Evolutionary conservation across 768 basidiomycete genomes (phyloP).

Genomic region (Lyophyllum shimeji): DNA sequence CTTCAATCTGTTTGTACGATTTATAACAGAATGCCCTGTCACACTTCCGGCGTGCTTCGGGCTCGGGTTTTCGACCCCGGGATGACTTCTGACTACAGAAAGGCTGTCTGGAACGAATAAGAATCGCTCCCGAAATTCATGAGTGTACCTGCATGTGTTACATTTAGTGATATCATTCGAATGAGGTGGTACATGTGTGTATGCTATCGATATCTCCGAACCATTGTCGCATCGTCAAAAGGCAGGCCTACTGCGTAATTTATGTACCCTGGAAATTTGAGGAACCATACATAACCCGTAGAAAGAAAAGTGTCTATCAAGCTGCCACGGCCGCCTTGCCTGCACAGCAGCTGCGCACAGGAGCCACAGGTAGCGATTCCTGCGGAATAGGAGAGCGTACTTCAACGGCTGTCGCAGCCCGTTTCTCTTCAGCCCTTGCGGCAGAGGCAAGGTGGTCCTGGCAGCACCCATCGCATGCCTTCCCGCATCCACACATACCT

Average conservation of each 20-base stretch:
- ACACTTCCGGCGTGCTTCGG: neutral
- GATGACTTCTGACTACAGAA: neutral
- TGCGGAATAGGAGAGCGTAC: neutral
- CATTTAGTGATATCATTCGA: neutral
- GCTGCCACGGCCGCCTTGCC: constrained; percentile 12
- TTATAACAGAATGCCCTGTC: too few relatives aligned
- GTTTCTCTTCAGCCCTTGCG: neutral
- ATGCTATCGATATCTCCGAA: neutral
- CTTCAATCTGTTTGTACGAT: neutral
- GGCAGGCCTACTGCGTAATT: neutral
- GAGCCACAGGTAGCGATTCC: neutral
- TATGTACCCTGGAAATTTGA: neutral
- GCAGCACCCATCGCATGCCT: constrained; percentile 56
- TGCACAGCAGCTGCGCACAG: constrained; percentile 31
- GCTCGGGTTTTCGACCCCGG: neutral
- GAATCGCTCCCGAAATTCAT: neutral
- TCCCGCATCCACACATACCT: constrained; percentile 55
- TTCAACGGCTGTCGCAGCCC: neutral
- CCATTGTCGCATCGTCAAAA: neutral
- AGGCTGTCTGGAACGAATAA: neutral
- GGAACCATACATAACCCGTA: neutral
- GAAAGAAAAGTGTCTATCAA: neutral
- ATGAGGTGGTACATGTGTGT: neutral
- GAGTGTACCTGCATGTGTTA: neutral
- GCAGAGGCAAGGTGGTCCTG: constrained; percentile 25